Evolutionary conservation across 75 land plant species (phyloP).

Genomic region (Larix kaempferi): DNA sequence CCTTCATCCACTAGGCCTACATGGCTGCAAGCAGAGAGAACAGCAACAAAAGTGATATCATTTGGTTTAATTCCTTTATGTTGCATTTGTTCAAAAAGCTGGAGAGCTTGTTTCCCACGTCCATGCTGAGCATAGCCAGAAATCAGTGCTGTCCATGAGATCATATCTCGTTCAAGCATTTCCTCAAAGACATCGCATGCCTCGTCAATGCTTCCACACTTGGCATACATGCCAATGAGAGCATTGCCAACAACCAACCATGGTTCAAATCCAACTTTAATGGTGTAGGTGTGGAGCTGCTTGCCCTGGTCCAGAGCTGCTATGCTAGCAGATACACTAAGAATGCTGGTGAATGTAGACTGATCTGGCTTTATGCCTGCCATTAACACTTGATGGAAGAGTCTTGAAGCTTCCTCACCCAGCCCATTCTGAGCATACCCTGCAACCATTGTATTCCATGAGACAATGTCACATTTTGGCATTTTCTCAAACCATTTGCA

Average conservation of each 20-base stretch:
- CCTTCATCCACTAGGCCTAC: constrained; percentile 52
- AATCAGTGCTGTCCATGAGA: constrained; percentile 40
- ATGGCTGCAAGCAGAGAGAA: constrained; percentile 50
- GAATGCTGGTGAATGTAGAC: constrained; percentile 35
- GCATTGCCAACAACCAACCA: constrained; percentile 32
- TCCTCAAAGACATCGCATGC: constrained; percentile 24
- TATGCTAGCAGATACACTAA: constrained; percentile 24
- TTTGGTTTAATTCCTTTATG: constrained; percentile 23
- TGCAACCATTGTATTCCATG: constrained; percentile 51
- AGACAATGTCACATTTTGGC: constrained; percentile 30
- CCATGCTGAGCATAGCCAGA: constrained; percentile 41
- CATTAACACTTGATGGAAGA: constrained; percentile 37
- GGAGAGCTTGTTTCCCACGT: constrained; percentile 20
- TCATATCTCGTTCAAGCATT: constrained; percentile 25
- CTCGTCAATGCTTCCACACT: constrained; percentile 44
- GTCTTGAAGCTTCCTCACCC: constrained; percentile 19
- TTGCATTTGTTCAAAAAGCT: constrained; percentile 21
- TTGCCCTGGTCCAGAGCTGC: constrained; percentile 33
- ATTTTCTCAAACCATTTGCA: constrained; percentile 27
- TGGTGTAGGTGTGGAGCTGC: constrained; percentile 28
- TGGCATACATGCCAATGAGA: constrained; percentile 50
- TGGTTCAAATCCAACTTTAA: constrained; percentile 16
- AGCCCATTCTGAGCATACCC: constrained; percentile 40
- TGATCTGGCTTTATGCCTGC: constrained; percentile 34
- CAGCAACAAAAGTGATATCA: constrained; percentile 33